These are phyloP conservation scores for Tilletia caries DNA, from an alignment of 1,284 basidiomycete species.

Conservation along the genomic window DNA sequence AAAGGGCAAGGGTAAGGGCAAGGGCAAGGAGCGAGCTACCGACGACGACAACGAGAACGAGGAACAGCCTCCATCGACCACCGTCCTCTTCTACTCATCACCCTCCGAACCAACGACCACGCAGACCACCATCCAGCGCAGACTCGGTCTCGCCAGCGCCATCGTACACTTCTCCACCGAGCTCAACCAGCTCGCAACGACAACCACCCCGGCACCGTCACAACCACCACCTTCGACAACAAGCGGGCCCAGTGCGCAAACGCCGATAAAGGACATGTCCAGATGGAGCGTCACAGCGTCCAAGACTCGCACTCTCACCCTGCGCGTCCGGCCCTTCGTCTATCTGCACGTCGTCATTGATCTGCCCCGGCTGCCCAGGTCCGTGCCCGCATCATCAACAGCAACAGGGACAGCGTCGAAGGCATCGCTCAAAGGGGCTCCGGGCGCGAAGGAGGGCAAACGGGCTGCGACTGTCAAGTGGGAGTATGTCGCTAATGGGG, in stretches of 20 bases:
- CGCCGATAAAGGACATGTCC: not conserved
- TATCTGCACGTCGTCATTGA: conserved; percentile 11
- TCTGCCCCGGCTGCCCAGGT: not conserved
- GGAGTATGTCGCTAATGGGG: conserved; percentile 5
- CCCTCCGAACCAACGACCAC: conserved; percentile 9
- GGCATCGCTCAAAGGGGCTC: not conserved
- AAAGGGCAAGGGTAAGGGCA: not conserved
- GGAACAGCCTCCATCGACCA: not conserved
- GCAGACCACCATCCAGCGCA: not conserved
- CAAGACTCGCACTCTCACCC: conserved; percentile 1
- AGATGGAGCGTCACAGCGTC: conserved; percentile 8
- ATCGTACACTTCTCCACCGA: conserved; percentile 6
- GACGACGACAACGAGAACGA: not conserved
- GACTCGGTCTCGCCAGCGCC: conserved; percentile 3
- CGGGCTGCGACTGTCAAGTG: not conserved
- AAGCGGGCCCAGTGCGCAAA: not conserved
- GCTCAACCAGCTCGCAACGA: not conserved
- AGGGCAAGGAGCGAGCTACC: not conserved
- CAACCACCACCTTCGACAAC: no score
- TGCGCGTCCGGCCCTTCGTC: not conserved
- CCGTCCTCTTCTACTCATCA: conserved; percentile 10
- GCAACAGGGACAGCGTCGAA: not conserved
- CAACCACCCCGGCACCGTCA: not conserved
- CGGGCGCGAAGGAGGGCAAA: not conserved
- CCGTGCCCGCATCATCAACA: not conserved